Conservation (phyloP, 139 green algal species). For the Desmodesmus armatus region DNA sequence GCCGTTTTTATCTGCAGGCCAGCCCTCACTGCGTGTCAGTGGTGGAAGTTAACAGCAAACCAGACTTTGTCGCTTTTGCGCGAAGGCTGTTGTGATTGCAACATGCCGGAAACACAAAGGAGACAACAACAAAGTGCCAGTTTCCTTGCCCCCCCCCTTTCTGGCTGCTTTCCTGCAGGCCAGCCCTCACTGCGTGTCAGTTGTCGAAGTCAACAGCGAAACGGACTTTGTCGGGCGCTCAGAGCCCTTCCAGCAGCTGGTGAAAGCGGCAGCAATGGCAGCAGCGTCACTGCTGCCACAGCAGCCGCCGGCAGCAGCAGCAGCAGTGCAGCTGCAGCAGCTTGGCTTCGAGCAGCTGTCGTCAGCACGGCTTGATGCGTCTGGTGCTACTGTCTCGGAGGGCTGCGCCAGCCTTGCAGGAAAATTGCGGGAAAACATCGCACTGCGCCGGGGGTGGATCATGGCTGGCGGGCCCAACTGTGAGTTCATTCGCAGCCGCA, state of each 20-base stretch:
- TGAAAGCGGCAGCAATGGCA: conserved; percentile 70
- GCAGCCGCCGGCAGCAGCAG: not conserved
- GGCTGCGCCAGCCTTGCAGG: conserved; percentile 68
- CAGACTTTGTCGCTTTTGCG: conserved; percentile 97
- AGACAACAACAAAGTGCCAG: too few species aligned
- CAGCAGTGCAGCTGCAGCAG: not conserved
- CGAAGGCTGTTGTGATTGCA: too few species aligned
- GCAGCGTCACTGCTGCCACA: conserved; percentile 51
- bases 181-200: conserved; percentile 16
- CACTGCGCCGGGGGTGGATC: conserved; percentile 73
- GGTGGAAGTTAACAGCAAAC: conserved; percentile 96
- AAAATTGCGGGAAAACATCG: conserved; percentile 86
- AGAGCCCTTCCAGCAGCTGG: conserved; percentile 81
- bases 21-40: conserved; percentile 47
- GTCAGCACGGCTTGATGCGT: not conserved
- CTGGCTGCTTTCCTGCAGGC: not conserved
- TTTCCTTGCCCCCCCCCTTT: not conserved
- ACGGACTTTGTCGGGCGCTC: conserved; percentile 96
- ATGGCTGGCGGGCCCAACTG: conserved; percentile 21
- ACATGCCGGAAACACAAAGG: too few species aligned
- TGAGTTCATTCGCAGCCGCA: not conserved
- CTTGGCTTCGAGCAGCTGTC: conserved; percentile 48
- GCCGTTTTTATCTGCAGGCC: too few species aligned
- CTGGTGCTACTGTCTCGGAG: not conserved
- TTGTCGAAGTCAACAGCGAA: conserved; percentile 94